These are phyloP conservation scores for Chloromonas sp. DNA, from an alignment of 163 green algal species.

Conservation along the genomic window DNA sequence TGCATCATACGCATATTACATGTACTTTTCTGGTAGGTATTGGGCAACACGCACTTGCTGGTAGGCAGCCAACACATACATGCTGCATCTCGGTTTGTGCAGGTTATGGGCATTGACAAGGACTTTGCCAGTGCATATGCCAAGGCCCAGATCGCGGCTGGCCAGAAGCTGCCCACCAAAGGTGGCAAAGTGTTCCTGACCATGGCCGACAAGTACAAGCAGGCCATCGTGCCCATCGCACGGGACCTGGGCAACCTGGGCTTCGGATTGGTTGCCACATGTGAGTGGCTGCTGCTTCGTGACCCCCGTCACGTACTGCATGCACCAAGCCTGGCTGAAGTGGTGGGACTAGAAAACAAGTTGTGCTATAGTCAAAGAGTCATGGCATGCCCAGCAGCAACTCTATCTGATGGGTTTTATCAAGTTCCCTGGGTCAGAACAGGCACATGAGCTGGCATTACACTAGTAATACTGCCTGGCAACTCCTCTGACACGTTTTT, in stretches of 20 bases:
- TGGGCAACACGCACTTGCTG: too few relatives aligned
- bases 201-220: conserved; percentile 88
- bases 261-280: conserved; percentile 83
- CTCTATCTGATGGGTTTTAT: too few relatives aligned
- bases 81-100: conserved; percentile 19
- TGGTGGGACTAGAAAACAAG: not conserved
- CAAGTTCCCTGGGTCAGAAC: too few relatives aligned
- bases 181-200: conserved; percentile 88
- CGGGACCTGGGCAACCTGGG: conserved; percentile 81
- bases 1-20: too few relatives aligned
- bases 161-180: conserved; percentile 53
- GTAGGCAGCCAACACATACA: not conserved
- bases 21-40: too few relatives aligned
- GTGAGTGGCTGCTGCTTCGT: conserved; percentile 8
- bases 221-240: conserved; percentile 57
- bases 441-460: too few relatives aligned
- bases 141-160: conserved; percentile 81
- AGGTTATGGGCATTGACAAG: conserved; percentile 95
- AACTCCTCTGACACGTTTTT: too few relatives aligned
- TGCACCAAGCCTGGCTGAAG: not conserved
- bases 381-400: too few relatives aligned
- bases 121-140: conserved; percentile 83
- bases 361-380: too few relatives aligned
- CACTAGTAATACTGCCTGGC: too few relatives aligned
- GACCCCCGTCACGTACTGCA: not conserved